A percentile compares a stretch with the other conserved stretches of the same genome.
These are phyloP conservation scores for Leucosporidium creatinivorum DNA, from an alignment of 768 basidiomycete species.

Conservation along the genomic window DNA sequence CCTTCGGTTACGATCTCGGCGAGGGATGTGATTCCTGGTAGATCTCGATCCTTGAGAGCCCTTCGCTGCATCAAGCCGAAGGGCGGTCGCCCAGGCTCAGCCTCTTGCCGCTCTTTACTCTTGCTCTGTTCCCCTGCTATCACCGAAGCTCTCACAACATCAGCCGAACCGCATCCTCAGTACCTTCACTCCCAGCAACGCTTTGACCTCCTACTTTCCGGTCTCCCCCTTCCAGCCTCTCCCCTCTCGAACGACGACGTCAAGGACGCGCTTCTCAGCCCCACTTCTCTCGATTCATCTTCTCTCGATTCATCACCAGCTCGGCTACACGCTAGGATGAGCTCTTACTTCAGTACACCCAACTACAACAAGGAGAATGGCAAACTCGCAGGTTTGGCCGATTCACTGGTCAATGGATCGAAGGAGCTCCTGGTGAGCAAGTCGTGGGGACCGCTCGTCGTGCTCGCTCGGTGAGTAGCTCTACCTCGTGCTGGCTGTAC, in stretches of 20 bases:
- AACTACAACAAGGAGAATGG: slow-evolving; percentile 6
- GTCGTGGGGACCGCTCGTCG: slow-evolving; percentile 13
- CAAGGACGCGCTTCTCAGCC: background rate
- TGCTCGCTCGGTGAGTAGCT: slow-evolving; percentile 1
- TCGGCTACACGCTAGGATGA: background rate
- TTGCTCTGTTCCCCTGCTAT: background rate
- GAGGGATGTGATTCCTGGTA: too few species aligned
- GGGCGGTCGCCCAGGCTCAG: background rate
- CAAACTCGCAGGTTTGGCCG: background rate
- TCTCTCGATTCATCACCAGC: background rate
- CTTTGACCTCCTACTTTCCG: too few species aligned
- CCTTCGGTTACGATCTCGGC: too few species aligned
- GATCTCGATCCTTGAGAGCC: too few species aligned
- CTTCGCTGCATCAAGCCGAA: too few species aligned
- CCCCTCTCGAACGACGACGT: too few species aligned
- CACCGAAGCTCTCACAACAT: background rate
- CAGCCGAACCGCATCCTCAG: background rate
- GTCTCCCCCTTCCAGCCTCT: too few species aligned
- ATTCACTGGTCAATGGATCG: background rate
- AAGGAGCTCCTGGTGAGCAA: slow-evolving; percentile 8
- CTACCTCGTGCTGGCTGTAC: background rate
- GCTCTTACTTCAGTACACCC: slow-evolving; percentile 8
- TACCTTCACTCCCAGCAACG: background rate
- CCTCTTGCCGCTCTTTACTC: background rate
- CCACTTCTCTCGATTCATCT: background rate